Evolutionary conservation across 2,329 filamentous ascomycete species (phyloP).

Genomic region (Colletotrichum camelliae): DNA sequence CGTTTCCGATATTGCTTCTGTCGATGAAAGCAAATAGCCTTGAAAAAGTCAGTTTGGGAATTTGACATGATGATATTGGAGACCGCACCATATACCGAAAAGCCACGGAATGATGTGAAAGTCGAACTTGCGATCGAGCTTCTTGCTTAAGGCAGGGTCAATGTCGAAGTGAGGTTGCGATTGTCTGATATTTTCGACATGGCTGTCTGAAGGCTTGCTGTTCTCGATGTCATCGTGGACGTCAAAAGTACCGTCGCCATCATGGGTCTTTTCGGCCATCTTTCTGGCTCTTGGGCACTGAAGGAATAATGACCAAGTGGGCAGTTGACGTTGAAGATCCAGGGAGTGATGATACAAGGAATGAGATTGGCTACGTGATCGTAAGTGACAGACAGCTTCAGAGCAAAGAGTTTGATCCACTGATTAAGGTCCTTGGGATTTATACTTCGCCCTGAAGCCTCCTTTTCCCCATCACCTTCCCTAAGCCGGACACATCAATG

Average conservation of each 20-base stretch:
- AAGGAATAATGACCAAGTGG: background rate
- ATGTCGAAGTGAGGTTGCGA: conserved; percentile 9
- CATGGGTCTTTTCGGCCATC: background rate
- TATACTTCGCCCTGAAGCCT: background rate
- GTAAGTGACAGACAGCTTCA: background rate
- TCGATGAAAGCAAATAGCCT: conserved; percentile 60
- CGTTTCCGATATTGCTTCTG: conserved; percentile 54
- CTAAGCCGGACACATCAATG: background rate
- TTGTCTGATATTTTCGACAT: background rate
- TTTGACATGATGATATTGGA: background rate
- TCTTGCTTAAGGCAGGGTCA: conserved; percentile 20
- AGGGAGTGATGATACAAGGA: background rate
- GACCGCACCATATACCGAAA: background rate
- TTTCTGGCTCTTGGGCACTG: background rate
- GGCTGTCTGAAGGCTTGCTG: conserved; percentile 1
- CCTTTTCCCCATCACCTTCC: background rate
- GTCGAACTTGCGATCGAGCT: conserved; percentile 30
- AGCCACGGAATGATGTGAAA: conserved; percentile 15
- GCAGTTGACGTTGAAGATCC: background rate
- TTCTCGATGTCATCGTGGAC: background rate
- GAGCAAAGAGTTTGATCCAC: background rate
- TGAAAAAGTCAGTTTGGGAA: background rate
- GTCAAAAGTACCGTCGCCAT: background rate
- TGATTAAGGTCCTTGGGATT: background rate
- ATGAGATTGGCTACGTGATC: background rate